A percentile compares a stretch with the other conserved stretches of the same genome.
Evolutionary conservation across 768 basidiomycete species (phyloP).

Genomic region (Trametes punicea): DNA sequence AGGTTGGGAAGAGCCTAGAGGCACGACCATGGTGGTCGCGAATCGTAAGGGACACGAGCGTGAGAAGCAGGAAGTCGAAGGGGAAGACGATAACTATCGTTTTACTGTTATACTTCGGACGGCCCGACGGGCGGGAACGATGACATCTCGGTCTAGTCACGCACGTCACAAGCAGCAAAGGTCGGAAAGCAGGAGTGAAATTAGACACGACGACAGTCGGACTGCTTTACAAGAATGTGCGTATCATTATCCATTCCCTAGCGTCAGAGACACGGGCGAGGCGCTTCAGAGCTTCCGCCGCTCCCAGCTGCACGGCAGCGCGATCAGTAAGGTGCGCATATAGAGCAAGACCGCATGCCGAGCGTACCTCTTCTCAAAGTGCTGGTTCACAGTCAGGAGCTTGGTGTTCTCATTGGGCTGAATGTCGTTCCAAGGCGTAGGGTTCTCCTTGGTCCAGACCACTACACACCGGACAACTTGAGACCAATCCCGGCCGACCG

Average conservation of each 20-base stretch:
- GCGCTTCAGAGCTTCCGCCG: slow-evolving; percentile 62
- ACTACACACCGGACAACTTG: slow-evolving; percentile 32
- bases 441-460: slow-evolving; percentile 68
- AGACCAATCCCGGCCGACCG: background rate
- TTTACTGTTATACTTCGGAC: background rate
- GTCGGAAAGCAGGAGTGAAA: background rate
- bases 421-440: slow-evolving; percentile 85
- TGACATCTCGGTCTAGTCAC: slow-evolving; percentile 12
- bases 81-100: background rate
- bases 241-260: background rate
- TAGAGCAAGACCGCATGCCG: slow-evolving; percentile 5
- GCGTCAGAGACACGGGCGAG: background rate
- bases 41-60: background rate
- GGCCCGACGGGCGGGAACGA: background rate
- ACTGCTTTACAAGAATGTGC: slow-evolving; percentile 4
- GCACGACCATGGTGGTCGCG: slow-evolving; percentile 35
- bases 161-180: background rate
- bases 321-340: background rate
- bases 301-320: slow-evolving; percentile 52
- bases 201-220: slow-evolving; percentile 2
- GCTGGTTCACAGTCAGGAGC: slow-evolving; percentile 64
- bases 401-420: slow-evolving; percentile 74
- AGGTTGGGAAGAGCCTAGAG: slow-evolving; percentile 41
- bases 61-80: background rate
- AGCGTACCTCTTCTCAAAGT: slow-evolving; percentile 69